phyloP scores from a whole-genome alignment of 768 basidiomycete genomes.

The Pseudohyphozyma bogoriensis region DNA sequence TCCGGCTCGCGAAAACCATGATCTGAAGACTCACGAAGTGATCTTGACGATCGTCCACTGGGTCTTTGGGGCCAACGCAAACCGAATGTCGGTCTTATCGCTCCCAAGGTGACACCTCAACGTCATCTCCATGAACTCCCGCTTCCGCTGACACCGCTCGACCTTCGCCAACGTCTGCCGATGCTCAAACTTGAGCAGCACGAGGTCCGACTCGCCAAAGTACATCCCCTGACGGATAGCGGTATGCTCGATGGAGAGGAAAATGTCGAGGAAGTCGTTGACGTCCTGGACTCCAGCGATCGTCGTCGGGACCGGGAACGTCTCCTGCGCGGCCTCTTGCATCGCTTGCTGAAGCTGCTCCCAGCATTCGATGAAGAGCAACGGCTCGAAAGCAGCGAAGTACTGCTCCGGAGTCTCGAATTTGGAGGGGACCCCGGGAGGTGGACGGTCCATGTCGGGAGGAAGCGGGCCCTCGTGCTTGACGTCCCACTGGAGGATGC shows the following conservation, averaged over 20 bases:
- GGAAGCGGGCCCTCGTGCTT: constrained; percentile 55
- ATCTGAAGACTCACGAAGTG: constrained; percentile 53
- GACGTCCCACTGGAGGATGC: constrained; percentile 78
- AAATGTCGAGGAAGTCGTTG: constrained; percentile 75
- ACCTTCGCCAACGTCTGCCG: constrained; percentile 61
- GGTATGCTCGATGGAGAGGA: constrained; percentile 50
- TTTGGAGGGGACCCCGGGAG: constrained; percentile 31
- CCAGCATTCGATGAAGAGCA: constrained; percentile 84
- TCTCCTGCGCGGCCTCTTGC: constrained; percentile 49
- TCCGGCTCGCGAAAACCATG: constrained; percentile 1
- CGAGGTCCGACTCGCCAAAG: constrained; percentile 70
- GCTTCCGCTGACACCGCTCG: constrained; percentile 42
- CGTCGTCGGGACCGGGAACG: constrained; percentile 41
- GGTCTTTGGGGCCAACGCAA: constrained; percentile 55
- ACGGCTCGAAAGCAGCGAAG: constrained; percentile 64
- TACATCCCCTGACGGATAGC: constrained; percentile 60
- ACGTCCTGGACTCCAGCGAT: constrained; percentile 59
- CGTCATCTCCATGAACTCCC: constrained; percentile 48
- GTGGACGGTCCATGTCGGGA: constrained; percentile 42
- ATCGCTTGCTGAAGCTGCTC: constrained; percentile 70
- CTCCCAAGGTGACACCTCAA: constrained; percentile 48
- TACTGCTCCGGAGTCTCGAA: constrained; percentile 58
- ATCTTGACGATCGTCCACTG: constrained; percentile 69
- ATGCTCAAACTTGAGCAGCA: constrained; percentile 58
- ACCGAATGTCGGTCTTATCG: constrained; percentile 42